These are phyloP conservation scores for Rhizopogon vinicolor DNA, from an alignment of 768 basidiomycete species.

Conservation along the genomic window DNA sequence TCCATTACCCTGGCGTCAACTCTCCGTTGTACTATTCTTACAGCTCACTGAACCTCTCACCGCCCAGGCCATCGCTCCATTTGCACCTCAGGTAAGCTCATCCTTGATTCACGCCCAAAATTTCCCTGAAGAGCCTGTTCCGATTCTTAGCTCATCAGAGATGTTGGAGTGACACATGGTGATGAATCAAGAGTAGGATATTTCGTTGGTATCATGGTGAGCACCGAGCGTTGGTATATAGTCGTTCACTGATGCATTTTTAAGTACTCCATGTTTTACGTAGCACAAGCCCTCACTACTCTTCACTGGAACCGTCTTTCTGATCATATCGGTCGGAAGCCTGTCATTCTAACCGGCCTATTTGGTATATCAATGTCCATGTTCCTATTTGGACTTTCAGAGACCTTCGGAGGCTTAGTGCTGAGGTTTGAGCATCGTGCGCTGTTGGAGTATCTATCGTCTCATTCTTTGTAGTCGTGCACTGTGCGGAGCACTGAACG, in stretches of 20 bases:
- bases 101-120: background rate
- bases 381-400: constrained; percentile 51
- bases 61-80: constrained; percentile 49
- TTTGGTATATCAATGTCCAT: constrained; percentile 44
- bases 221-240: constrained; percentile 7
- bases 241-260: background rate
- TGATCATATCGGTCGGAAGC: constrained; percentile 50
- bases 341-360: constrained; percentile 46
- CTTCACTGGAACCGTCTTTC: constrained; percentile 57
- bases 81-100: constrained; percentile 51
- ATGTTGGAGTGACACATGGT: constrained; percentile 34
- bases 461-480: constrained; percentile 23
- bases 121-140: background rate
- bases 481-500: constrained; percentile 40
- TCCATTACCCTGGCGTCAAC: constrained; percentile 44
- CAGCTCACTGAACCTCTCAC: constrained; percentile 49
- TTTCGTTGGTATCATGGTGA: constrained; percentile 45
- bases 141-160: constrained; percentile 30
- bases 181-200: constrained; percentile 42
- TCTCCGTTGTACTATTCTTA: constrained; percentile 39
- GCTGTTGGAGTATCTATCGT: background rate
- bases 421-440: constrained; percentile 34
- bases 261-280: constrained; percentile 56
- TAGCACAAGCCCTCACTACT: constrained; percentile 48
- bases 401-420: constrained; percentile 45